Base-by-base conservation (phyloP, 345 rosid species). In the Atalantia buxifolia region DNA sequence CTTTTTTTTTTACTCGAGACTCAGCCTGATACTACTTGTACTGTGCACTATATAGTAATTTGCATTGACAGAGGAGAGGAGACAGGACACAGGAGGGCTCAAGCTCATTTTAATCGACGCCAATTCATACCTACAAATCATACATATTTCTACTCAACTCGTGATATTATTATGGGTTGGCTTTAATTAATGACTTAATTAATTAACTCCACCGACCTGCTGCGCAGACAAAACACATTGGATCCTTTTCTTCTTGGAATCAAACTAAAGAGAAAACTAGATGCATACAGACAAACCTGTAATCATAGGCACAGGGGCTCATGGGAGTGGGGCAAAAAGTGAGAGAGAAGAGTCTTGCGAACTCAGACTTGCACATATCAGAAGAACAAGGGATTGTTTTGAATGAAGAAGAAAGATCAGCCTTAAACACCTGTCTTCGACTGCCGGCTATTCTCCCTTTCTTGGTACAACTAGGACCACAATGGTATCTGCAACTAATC, bases 221-320 rank as follows among this genome's bases (percentile, higher is more conserved):
- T 3, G 3, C 50, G 13, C 18, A 45, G 50, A 13, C 50, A 45
- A 45, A 45, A 53, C 1, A 53, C 22, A 53, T 53, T 18, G 57
- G 57, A 53, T 53, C 1, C 57, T 53, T 45, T 45, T 45, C 50
- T 12, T 45, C 50, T 12, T 45, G 50, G 18, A 45, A 45, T 45
- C 14, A 13, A 45, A 13, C 50, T 45, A 13, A 45, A 45, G 50
- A 45, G 18, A 45, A 45, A 45, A 45, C 50, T 45, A 45, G 50
- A 45, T 45, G 13, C 50, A 45, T 45, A 13, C 50, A 13, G 50
- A 18, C 25, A 19, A 13, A 89, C 95, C 91, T 88, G 85, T 84
- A 90, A 73, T 90, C 90, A 36, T 86, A 91, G 45, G 91, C 79
- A 71, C 96, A 90, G 3, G 93, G 93, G 48, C 83, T 56, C 0